Evolutionary conservation across 2,329 filamentous ascomycete species (phyloP), one percentile per base, ranked within the genome.

Genomic region (Calonectria hawksworthii): DNA sequence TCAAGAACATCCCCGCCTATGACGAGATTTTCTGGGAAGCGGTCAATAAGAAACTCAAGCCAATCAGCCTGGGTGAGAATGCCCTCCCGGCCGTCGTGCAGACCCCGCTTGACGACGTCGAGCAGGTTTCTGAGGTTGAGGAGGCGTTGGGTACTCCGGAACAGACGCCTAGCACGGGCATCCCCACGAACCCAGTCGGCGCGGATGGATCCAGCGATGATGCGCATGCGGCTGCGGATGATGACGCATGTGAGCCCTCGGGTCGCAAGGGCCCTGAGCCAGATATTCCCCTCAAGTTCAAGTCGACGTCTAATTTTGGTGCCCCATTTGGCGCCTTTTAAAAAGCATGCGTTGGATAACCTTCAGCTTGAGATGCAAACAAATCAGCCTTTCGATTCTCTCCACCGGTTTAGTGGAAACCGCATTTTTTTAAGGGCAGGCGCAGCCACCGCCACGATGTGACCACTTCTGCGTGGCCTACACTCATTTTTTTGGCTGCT

Each of bases 1-100:
- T 92, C 47, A 86, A 87, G 73, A 92, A 92, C 75, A 88, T 89
- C 73, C 89, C 90, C 1, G 89, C 88, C 1, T 86, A 90, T 64
- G 90, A 92, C 73, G 90, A 91, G 77, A 83, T 88, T 28, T 92
- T 92, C 75, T 88, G 90, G 65, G 84, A 84, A 56, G 84, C 84
- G 73, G 81, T 92, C 21, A 87, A 88, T 47, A 86, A 89, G 79
- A 91, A 89, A 80, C 85, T 92, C 3, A 86, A 89, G 72, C 86
- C 88, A 51, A 87, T 90, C 52, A 87, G 87, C 71, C 86, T 85
- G 68, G 86, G 86, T 18, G 83, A 87, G 26, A 87, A 89, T 47
- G 85, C 87, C 1, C 83, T 89, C 0, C 90, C 90, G 0, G 86
- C 88, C 16, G 86, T 86, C 44, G 81, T 87, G 75, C 83, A 82